Base-by-base conservation (phyloP, 78 protist genomes). In the Pelomyxa schiedti region DNA sequence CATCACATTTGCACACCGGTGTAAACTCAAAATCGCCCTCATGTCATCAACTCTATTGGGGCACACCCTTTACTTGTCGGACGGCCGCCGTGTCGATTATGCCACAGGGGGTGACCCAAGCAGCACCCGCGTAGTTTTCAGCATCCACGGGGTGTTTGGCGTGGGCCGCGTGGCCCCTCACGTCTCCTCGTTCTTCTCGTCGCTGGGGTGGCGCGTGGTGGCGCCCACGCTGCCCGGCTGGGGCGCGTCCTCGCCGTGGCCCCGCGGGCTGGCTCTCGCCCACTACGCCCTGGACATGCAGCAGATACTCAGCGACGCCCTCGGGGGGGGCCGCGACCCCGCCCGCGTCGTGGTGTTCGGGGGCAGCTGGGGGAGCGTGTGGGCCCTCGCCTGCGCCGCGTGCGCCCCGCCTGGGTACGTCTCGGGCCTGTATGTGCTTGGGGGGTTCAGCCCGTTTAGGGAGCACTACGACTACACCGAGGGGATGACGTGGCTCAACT, bases 191-290 rank as follows among this genome's bases (percentile, higher is more conserved):
- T 47, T 47, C 58, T 47, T 47, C 58, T 16, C 58, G 32, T 16
- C 32, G 32, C 16, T 47, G 58, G 58, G 58, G 32, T 47, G 58
- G 58, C 58, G 58, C 58, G 16, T 16, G 32, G 58, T 47, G 58
- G 58, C 58, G 58, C 58, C 58, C 58, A 47, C 58, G 58, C 58
- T 47, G 58, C 58, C 58, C 32, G 58, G 58, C 58, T 47, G 58
- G 58, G 58, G 58, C 58, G 32, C 32, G 32, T 47, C 58, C 32
- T 47, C 58, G 32, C 58, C 58, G 32, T 47, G 16, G 32, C 58
- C 58, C 32, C 58, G 58, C 32, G 58, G 58, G 58, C 58, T 47
- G 32, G 32, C 58, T 16, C 32, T 47, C 32, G 16, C 58, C 32
- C 32, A 16, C 58, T 47, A 47, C 58, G 58, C 58, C 58, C 32